Base-by-base conservation (phyloP, 2,329 filamentous ascomycete species). In the Claviceps monticola region DNA sequence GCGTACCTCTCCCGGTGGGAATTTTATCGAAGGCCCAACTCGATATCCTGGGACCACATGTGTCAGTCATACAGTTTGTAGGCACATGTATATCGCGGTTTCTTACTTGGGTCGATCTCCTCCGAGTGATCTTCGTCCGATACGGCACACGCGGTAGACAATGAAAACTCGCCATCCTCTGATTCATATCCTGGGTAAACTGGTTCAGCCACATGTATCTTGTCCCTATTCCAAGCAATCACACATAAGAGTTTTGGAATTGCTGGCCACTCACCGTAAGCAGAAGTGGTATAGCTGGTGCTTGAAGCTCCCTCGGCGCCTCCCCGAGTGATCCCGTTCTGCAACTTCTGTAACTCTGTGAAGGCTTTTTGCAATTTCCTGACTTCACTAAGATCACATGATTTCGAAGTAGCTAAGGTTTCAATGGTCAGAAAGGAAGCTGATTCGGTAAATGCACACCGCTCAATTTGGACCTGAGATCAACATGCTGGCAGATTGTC, bases 1-100 rank as follows among this genome's bases (percentile, higher is more conserved):
- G 23, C 66, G 54, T 58, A 70, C 72, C 62, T 66, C 64, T 51
- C 72, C 72, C 2, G 70, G 69, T 34, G 63, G 59, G 46, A 74
- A 74, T 41, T 56, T 64, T 11, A 53, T 55, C 1, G 70, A 74
- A 16, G 57, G 65, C 26, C 70, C 62, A 17, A 74, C 61, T 29
- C 59, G 58, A 52, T 68, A 74, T 2, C 68, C 71, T 74, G 44
- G 11, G 26, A 17, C 46, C 44, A 53, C 8, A 17, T 37, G 16
- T 48, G 46, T 39, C 19, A 48, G 26, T 17, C 29, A 16, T 11
- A 13, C 26, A 7, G 23, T 38, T 14, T 19, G 8, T 14, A 1
- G 34, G 13, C 6, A 1, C 5, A 14, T 14, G 4, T 2, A 17
- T 29, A 2, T 2, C 2, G 16, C 9, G 17, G 17, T 6, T 1